phyloP scores from a whole-genome alignment of 768 basidiomycete species.

The Boletus sp. region DNA sequence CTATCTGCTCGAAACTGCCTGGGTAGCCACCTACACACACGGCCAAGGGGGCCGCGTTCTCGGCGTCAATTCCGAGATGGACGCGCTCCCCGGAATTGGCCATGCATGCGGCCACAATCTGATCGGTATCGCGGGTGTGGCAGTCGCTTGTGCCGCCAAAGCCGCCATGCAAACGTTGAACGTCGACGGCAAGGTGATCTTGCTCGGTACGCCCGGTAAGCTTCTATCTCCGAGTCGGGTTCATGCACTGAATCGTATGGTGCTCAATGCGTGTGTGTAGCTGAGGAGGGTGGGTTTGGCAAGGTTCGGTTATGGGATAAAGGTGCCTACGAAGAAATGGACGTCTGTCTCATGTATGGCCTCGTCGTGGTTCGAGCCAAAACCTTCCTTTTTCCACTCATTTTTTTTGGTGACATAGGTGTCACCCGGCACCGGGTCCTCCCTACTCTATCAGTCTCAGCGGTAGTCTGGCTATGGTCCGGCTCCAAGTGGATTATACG shows the following conservation, averaged over 20 bases:
- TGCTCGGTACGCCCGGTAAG: slow-evolving; percentile 77
- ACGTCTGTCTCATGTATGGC: slow-evolving; percentile 67
- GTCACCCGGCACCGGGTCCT: slow-evolving; percentile 79
- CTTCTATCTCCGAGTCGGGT: background rate
- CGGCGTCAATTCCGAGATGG: slow-evolving; percentile 79
- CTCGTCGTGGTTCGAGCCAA: background rate
- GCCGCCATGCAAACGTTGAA: slow-evolving; percentile 56
- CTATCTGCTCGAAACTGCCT: slow-evolving; percentile 68
- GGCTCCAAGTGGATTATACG: slow-evolving; percentile 58
- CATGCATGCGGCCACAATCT: slow-evolving; percentile 84
- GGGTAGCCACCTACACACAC: slow-evolving; percentile 67
- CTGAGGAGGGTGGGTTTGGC: slow-evolving; percentile 76
- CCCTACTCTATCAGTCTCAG: slow-evolving; percentile 62
- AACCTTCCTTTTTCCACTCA: background rate
- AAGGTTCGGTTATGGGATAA: slow-evolving; percentile 66
- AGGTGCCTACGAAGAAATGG: slow-evolving; percentile 75
- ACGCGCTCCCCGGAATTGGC: slow-evolving; percentile 56
- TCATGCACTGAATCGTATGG: background rate
- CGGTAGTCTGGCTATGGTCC: slow-evolving; percentile 59
- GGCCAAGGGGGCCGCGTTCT: slow-evolving; percentile 67
- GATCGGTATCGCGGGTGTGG: slow-evolving; percentile 74
- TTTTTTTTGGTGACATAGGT: slow-evolving; percentile 42
- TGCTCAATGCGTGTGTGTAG: slow-evolving; percentile 33
- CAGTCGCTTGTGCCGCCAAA: slow-evolving; percentile 66
- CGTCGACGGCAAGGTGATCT: slow-evolving; percentile 63